A percentile compares a stretch with the other conserved stretches of the same genome.
Conservation (phyloP, 352 stramenopile species). For the Globisporangium orthogonon region DNA sequence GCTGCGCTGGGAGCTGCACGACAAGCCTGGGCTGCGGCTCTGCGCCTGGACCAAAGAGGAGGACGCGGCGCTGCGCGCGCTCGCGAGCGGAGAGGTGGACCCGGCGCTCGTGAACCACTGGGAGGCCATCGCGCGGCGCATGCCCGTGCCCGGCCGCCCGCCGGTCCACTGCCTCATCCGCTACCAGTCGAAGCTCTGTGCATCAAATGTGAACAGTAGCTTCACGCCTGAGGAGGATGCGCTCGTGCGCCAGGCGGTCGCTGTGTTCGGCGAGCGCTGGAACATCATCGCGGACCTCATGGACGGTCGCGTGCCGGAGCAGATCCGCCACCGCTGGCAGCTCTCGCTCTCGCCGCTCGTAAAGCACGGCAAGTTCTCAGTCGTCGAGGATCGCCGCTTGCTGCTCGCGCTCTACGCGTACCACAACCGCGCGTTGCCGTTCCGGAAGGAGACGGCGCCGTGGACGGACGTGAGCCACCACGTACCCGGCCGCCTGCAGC, state of each 20-base stretch:
- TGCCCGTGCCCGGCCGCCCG: constrained; percentile 39
- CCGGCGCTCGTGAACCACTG: constrained; percentile 37
- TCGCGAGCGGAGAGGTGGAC: constrained; percentile 37
- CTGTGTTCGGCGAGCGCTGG: constrained; percentile 74
- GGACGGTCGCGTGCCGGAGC: constrained; percentile 62
- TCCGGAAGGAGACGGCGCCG: constrained; percentile 37
- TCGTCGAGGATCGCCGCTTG: constrained; percentile 63
- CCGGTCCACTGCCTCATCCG: constrained; percentile 46
- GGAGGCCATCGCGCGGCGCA: constrained; percentile 37
- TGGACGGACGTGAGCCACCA: constrained; percentile 69
- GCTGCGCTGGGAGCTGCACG: constrained; percentile 66
- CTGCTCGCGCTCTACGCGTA: constrained; percentile 56
- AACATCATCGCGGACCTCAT: constrained; percentile 73
- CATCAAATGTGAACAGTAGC: constrained; percentile 27
- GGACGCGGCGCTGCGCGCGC: constrained; percentile 25
- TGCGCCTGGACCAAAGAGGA: constrained; percentile 53
- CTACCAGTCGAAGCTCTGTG: constrained; percentile 48
- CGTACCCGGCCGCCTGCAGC: constrained; percentile 39
- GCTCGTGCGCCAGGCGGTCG: constrained; percentile 40
- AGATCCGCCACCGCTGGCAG: constrained; percentile 75
- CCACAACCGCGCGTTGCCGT: constrained; percentile 27
- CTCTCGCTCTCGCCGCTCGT: constrained; percentile 52
- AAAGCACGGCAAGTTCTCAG: constrained; percentile 64
- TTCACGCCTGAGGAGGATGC: constrained; percentile 49
- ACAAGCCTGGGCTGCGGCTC: constrained; percentile 43